Conservation (phyloP, 495 filamentous ascomycete species). For the Entonaema liquescens region DNA sequence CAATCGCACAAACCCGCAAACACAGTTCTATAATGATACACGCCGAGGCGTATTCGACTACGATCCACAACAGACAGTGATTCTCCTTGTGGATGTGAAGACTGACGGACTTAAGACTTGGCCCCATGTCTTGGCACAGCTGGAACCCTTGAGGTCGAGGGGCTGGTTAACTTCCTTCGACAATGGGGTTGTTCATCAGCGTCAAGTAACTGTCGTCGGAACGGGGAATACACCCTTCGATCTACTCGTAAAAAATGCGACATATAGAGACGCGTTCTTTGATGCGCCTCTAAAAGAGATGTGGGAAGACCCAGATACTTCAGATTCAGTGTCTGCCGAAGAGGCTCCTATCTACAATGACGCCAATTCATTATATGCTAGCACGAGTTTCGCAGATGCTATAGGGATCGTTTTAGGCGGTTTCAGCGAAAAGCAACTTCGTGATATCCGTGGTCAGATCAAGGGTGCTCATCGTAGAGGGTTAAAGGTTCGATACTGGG, state of each 20-base stretch:
- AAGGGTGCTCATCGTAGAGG: slow-evolving; percentile 73
- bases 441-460: slow-evolving; percentile 69
- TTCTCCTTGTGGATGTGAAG: slow-evolving; percentile 80
- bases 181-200: slow-evolving; percentile 57
- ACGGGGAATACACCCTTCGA: slow-evolving; percentile 82
- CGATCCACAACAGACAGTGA: slow-evolving; percentile 66
- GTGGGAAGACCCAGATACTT: slow-evolving; percentile 44
- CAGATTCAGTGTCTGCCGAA: slow-evolving; percentile 7
- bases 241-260: slow-evolving; percentile 55
- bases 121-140: slow-evolving; percentile 65
- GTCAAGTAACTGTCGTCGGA: slow-evolving; percentile 79
- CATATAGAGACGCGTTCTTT: slow-evolving; percentile 71
- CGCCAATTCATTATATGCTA: slow-evolving; percentile 64
- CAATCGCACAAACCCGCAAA: slow-evolving; percentile 60
- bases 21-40: slow-evolving; percentile 53
- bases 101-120: slow-evolving; percentile 59
- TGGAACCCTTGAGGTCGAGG: slow-evolving; percentile 69
- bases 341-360: slow-evolving; percentile 49
- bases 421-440: slow-evolving; percentile 62
- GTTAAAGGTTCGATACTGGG: slow-evolving; percentile 81
- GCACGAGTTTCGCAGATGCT: slow-evolving; percentile 54
- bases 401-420: slow-evolving; percentile 59
- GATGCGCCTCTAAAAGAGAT: slow-evolving; percentile 67
- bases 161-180: slow-evolving; percentile 68
- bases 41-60: slow-evolving; percentile 69